Conservation (phyloP, 306 rosid genomes). For the Vigna mungo region DNA sequence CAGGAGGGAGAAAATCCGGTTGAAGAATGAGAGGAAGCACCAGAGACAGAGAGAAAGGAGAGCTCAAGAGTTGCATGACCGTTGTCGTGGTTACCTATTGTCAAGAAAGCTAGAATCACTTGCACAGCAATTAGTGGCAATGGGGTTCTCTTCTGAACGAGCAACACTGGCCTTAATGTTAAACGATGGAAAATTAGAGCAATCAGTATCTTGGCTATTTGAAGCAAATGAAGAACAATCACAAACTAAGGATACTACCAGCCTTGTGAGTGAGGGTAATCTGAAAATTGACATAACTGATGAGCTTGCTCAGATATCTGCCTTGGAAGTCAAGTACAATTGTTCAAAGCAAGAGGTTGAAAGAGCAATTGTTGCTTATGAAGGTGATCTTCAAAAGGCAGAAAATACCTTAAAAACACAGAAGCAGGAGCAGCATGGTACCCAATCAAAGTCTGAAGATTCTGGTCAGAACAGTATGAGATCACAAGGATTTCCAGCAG, state of each 20-base stretch:
- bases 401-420: slow-evolving; percentile 58
- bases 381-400: slow-evolving; percentile 84
- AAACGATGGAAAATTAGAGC: slow-evolving; percentile 77
- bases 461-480: slow-evolving; percentile 52
- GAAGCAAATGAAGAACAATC: slow-evolving; percentile 66
- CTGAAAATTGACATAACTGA: slow-evolving; percentile 85
- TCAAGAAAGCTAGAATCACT: slow-evolving; percentile 84
- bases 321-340: slow-evolving; percentile 60
- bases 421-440: slow-evolving; percentile 62
- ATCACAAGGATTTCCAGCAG: slow-evolving; percentile 54
- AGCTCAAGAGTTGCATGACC: slow-evolving; percentile 84
- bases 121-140: slow-evolving; percentile 71
- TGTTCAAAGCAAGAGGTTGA: slow-evolving; percentile 89
- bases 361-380: slow-evolving; percentile 75
- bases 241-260: slow-evolving; percentile 43
- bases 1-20: slow-evolving; percentile 79
- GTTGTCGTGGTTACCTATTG: slow-evolving; percentile 78
- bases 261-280: slow-evolving; percentile 52
- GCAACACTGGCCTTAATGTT: slow-evolving; percentile 74
- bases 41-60: slow-evolving; percentile 91
- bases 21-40: slow-evolving; percentile 88
- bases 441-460: slow-evolving; percentile 63
- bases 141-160: slow-evolving; percentile 77
- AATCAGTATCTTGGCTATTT: slow-evolving; percentile 75
- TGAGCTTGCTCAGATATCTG: slow-evolving; percentile 67